Evolutionary conservation across 1,284 basidiomycete genomes (phyloP), one percentile per base, ranked within the genome.

Genomic region (Sporisorium sorghi): DNA sequence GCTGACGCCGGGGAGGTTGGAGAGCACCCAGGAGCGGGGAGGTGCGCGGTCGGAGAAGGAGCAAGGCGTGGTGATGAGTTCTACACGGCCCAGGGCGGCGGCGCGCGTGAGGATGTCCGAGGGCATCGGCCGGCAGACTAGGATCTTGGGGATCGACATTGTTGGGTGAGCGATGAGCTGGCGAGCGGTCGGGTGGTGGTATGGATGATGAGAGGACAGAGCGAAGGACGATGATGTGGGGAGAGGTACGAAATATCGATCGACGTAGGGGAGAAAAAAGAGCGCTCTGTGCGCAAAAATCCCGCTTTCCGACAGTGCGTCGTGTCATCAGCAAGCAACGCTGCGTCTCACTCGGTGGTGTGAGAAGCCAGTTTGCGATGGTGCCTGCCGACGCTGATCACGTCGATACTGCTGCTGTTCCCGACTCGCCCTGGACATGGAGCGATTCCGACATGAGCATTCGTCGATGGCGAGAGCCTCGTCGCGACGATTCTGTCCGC

Each of bases 1-100:
- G 7, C 83, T 79, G 2, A 90, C 90, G 2, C 90, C 92, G 12
- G 83, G 82, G 1, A 91, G 86, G 72, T 95, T 90, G 60, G 91
- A 87, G 15, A 95, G 85, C 1, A 97, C 85, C 94, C 95, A 98
- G 24, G 87, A 80, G 15, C 91, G 87, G 0, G 72, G 61, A 5
- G 65, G 60, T 0, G 74, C 59, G n/a, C 44, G 59, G 17, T 75
- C 64, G 30, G 54, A 58, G 19, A 60, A 54, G 0, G 93, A 89
- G 64, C 92, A 87, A 0, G 89, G 88, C 90, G 93, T 94, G 2
- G 89, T 68, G 7, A 93, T 88, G 32, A 87, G 76, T 55, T 87
- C 76, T 28, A 79, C 68, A 24, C 63, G 65, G 32, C 77, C 72
- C 11, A 47, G 56, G 15, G 58, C 57, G 15, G 58, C 60, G 12